Conservation (phyloP, 192 early-diverging fungal species). For the Linnemannia hyalina region DNA sequence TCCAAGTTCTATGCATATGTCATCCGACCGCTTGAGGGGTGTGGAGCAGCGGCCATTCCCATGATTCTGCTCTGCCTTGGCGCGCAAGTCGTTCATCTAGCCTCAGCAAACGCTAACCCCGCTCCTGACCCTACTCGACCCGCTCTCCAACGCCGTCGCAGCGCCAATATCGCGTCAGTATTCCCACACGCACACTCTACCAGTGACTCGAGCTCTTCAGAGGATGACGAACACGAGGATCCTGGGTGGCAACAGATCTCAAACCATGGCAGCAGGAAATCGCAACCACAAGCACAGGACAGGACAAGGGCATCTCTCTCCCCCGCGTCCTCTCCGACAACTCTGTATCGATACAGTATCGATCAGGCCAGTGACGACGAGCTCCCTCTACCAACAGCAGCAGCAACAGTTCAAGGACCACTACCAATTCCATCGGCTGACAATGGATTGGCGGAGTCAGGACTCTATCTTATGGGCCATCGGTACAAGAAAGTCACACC, state of each 20-base stretch:
- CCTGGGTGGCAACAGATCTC: constrained; percentile 15
- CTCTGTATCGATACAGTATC: not conserved
- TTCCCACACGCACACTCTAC: constrained; percentile 12
- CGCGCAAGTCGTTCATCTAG: constrained; percentile 66
- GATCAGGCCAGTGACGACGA: constrained; percentile 9
- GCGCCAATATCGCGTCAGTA: not conserved
- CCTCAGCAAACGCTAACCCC: not conserved
- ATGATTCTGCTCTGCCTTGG: constrained; percentile 84
- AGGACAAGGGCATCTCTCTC: not conserved
- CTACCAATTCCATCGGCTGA: constrained; percentile 35
- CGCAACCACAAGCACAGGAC: not conserved
- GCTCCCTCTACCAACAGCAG: not conserved
- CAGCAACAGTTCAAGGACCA: too few relatives aligned
- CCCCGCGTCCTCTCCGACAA: constrained; percentile 8
- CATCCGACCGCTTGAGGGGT: constrained; percentile 76
- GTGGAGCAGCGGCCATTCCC: constrained; percentile 86
- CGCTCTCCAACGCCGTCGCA: constrained; percentile 14
- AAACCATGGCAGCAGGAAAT: not conserved
- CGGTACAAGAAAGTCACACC: constrained; percentile 39
- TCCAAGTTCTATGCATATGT: constrained; percentile 70
- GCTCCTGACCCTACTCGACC: not conserved
- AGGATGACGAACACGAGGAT: constrained; percentile 1
- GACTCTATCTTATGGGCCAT: constrained; percentile 12
- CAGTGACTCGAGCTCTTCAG: constrained; percentile 23
- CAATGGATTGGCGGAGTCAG: constrained; percentile 71